Base-by-base conservation (phyloP, 345 rosid species). In the Gossypium herbaceum region DNA sequence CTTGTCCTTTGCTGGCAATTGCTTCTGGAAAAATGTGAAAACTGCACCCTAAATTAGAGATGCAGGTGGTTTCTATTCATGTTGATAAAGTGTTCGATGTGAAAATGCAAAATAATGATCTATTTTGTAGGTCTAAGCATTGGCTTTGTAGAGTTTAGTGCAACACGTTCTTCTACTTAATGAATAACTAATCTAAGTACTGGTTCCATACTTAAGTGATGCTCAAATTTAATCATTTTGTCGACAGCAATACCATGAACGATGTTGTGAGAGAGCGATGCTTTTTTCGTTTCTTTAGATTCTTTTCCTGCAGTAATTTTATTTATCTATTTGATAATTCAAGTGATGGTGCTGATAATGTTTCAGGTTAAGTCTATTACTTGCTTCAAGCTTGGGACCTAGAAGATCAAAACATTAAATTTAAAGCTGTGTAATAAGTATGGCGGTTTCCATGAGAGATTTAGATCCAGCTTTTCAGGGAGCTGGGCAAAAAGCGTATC, bases 391-490 rank as follows among this genome's bases (percentile, higher is more conserved):
- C 68, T 76, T 71, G 73, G 83, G 50, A 39, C 77, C 73, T 80
- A 74, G 83, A 76, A 77, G 79, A 74, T 77, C 71, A 76, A 81
- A 73, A 73, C 75, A 44, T 70, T 74, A 20, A 44, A 20, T 67
- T 67, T 45, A 72, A 82, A 84, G 78, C 78, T 72, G 73, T 79
- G 70, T 76, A 83, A 74, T 47, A 78, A 85, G 68, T 76, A 96
- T 93, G 99, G 86, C 97, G 71, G 99, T 96, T 83, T 96, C 99
- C 72, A 90, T 93, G 98, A 92, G 92, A 84, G 97, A 96, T 81
- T 87, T 96, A 80, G 99, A 96, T 90, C 84, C 97, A 76, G 97
- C 93, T 79, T 96, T 96, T 81, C 98, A 93, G 82, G 98, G 97
- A 78, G 97, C 94, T 76, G 99, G 99, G 78, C 97, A 89, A 79